Conservation (phyloP, 495 filamentous ascomycete genomes). For the Evansstolkia leycettana region DNA sequence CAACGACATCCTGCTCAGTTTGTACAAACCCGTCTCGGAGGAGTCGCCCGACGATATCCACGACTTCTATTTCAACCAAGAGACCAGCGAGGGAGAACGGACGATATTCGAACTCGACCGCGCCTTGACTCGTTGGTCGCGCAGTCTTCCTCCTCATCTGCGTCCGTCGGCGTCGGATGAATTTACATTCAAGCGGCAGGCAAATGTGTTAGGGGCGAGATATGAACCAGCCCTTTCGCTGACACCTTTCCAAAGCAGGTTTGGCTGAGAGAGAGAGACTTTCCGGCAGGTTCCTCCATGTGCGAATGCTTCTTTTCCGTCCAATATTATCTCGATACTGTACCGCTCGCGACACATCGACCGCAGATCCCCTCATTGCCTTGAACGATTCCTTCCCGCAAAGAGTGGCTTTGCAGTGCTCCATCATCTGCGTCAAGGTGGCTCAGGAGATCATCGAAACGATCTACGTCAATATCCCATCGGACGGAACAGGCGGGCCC, state of each 20-base stretch:
- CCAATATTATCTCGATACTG: slow-evolving; percentile 25
- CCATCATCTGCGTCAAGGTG: slow-evolving; percentile 23
- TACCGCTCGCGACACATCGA: slow-evolving; percentile 14
- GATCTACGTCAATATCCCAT: slow-evolving; percentile 21
- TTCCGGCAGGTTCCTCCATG: slow-evolving; percentile 19
- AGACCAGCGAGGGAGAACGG: slow-evolving; percentile 11
- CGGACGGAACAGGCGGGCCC: slow-evolving; percentile 20
- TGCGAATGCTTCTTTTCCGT: slow-evolving; percentile 25
- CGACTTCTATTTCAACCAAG: slow-evolving; percentile 19
- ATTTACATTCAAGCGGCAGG: slow-evolving; percentile 20
- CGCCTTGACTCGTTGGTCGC: slow-evolving; percentile 19
- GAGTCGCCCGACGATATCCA: slow-evolving; percentile 18
- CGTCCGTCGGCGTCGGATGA: slow-evolving; percentile 5
- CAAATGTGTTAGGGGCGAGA: slow-evolving; percentile 22
- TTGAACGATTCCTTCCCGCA: slow-evolving; percentile 24
- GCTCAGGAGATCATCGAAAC: slow-evolving; percentile 25
- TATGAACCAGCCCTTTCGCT: slow-evolving; percentile 1
- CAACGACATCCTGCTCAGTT: slow-evolving; percentile 25
- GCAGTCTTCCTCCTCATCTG: slow-evolving; percentile 18
- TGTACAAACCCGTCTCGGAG: slow-evolving; percentile 18
- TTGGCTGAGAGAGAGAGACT: neutral
- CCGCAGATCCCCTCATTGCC: slow-evolving; percentile 12
- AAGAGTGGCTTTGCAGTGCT: slow-evolving; percentile 25
- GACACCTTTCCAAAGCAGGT: too few species aligned
- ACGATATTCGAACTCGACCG: slow-evolving; percentile 28